Percentiles rank a stretch among this genome's conserved stretches.
phyloP scores from a whole-genome alignment of 805 yeast species.

The Candida michaelii region DNA sequence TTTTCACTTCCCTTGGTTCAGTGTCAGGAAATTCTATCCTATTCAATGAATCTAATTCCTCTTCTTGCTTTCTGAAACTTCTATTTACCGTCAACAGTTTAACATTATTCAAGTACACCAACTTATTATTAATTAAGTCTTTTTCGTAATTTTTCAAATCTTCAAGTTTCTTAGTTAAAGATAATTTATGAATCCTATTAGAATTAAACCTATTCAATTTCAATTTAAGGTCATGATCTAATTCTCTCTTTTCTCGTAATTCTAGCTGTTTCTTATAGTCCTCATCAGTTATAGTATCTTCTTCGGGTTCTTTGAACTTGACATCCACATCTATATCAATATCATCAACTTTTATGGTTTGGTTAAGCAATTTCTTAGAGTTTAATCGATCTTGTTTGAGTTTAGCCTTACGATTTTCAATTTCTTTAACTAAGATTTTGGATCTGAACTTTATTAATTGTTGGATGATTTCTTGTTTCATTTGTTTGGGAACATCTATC shows the following conservation, averaged over 20 bases:
- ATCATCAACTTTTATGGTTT: constrained; percentile 10
- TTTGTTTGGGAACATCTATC: constrained; percentile 54
- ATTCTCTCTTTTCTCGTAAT: constrained; percentile 22
- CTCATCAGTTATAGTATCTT: constrained; percentile 25
- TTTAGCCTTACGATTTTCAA: constrained; percentile 50
- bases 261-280: constrained; percentile 25
- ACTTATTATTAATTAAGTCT: constrained; percentile 36
- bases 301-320: constrained; percentile 10
- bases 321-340: constrained; percentile 8
- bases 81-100: constrained; percentile 12
- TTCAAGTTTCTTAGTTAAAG: constrained; percentile 21
- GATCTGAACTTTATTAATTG: constrained; percentile 59
- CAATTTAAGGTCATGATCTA: constrained; percentile 21
- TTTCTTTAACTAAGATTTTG: constrained; percentile 52
- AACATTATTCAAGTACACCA: constrained; percentile 32
- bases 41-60: constrained; percentile 32
- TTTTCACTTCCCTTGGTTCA: not conserved
- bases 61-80: constrained; percentile 38
- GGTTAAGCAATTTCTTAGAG: constrained; percentile 44
- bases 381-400: constrained; percentile 47
- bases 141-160: constrained; percentile 34
- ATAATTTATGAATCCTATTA: constrained; percentile 18
- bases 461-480: constrained; percentile 51
- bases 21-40: constrained; percentile 2
- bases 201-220: constrained; percentile 17